A percentile compares a stretch with the other conserved stretches of the same genome.
phyloP scores from a whole-genome alignment of 2,329 filamentous ascomycete species.

The Phyllosticta citrichinensis region DNA sequence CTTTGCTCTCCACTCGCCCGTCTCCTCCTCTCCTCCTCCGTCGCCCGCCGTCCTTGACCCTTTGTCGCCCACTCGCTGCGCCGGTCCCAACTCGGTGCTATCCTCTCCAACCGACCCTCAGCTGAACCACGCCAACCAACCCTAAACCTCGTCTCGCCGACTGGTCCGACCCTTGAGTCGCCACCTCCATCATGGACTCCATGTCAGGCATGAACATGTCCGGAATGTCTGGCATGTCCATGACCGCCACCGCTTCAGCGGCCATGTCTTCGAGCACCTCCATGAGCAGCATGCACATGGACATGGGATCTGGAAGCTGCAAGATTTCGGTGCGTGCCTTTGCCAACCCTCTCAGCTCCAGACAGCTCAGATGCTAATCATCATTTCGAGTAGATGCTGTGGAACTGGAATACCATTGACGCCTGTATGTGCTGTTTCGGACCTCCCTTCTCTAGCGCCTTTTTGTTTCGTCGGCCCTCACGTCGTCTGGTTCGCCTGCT shows the following conservation, averaged over 20 bases:
- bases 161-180: not conserved
- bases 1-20: not conserved
- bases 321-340: constrained; percentile 28
- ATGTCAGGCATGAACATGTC: not conserved
- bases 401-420: constrained; percentile 68
- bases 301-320: constrained; percentile 20
- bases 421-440: constrained; percentile 32
- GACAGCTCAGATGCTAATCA: constrained; percentile 1
- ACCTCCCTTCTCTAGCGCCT: not conserved
- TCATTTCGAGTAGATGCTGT: constrained; percentile 52
- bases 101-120: not conserved
- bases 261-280: not conserved
- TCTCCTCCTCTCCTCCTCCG: not conserved
- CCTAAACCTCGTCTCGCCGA: not conserved
- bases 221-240: constrained; percentile 3
- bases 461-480: not conserved
- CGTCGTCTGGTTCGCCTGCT: not conserved
- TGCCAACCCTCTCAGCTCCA: not conserved
- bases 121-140: too few relatives aligned
- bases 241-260: constrained; percentile 1
- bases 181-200: not conserved
- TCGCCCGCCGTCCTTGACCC: not conserved
- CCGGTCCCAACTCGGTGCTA: not conserved
- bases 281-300: constrained; percentile 11
- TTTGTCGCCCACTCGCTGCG: not conserved